A percentile compares a stretch with the other conserved stretches of the same genome.
Conservation (phyloP, 768 basidiomycete species). For the Naganishia vaughanmartiniae region DNA sequence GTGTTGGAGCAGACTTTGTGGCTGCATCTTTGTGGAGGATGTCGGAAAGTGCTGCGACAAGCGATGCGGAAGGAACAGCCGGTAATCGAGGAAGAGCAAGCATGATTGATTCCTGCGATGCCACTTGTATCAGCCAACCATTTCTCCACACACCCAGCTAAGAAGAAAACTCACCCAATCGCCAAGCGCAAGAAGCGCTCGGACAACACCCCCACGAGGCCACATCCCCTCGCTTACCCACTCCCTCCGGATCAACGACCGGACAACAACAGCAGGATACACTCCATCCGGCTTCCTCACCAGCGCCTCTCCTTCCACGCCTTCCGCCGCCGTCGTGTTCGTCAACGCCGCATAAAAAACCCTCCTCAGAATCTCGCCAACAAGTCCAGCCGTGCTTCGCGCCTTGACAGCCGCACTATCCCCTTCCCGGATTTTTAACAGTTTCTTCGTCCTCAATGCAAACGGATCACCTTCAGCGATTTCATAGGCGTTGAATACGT, state of each 20-base stretch:
- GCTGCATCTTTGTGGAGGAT: conserved; percentile 11
- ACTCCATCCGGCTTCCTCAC: conserved; percentile 19
- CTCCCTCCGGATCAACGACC: conserved; percentile 32
- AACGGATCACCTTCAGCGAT: conserved; percentile 19
- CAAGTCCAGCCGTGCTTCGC: conserved; percentile 14
- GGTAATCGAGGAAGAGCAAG: conserved; percentile 29
- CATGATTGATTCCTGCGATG: conserved; percentile 34
- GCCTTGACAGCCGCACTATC: conserved; percentile 11
- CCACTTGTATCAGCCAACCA: no score
- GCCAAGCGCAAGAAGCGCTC: conserved; percentile 37
- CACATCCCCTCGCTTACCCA: conserved; percentile 41
- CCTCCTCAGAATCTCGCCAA: conserved; percentile 3
- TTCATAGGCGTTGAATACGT: conserved; percentile 16
- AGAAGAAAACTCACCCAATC: conserved; percentile 43
- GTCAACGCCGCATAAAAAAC: conserved; percentile 16
- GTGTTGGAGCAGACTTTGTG: neutral
- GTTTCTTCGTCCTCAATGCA: conserved; percentile 13
- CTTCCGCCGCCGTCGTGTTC: neutral
- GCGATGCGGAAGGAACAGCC: conserved; percentile 35
- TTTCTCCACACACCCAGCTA: no score
- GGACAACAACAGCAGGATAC: conserved; percentile 38
- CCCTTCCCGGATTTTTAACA: conserved; percentile 14
- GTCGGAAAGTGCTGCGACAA: conserved; percentile 33
- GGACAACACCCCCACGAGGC: conserved; percentile 36
- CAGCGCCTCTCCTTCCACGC: neutral